Base-by-base conservation (phyloP, 495 filamentous ascomycete species). In the Xanthoparmelia taractica region DNA sequence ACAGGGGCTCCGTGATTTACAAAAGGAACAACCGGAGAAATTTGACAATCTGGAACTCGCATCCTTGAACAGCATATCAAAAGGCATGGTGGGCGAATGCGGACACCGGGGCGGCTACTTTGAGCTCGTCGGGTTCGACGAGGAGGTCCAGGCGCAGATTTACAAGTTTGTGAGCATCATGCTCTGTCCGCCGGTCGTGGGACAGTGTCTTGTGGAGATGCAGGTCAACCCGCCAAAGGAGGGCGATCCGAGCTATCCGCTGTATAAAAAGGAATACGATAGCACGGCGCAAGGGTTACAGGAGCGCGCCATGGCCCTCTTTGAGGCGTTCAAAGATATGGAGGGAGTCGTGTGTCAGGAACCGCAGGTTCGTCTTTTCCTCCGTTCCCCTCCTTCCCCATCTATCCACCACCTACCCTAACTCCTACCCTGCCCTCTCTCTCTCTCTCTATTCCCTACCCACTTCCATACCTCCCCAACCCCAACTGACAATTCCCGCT, bases 31-130 rank as follows among this genome's bases (percentile, higher is more conserved):
- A 12, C 84, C 89, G 6, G 79, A 75, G 59, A 88, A 86, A 73
- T 97, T 88, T 79, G 90, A 93, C 74, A 73, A 86, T 64, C 78
- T 97, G 61, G 93, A 97, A 75, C 82, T 98, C 60, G 92, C 85
- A 29, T 95, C 88, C 13, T 80, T 94, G 47, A 89, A 94, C 79
- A 90, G 87, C 67, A 79, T 88, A 63, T 94, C 89, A 65, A 97
- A 97, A 84, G 93, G 93, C 69, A 96, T 97, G 92, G 89, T 97
- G 15, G 93, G 93, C 69, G 93, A 97, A 77, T 97, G 93, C 71
- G 95, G 94, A 45, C 94, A 98, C 76, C 90, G 94, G 47, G 95
- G 92, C 65, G 94, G 94, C 57, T 98, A 94, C 79, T 97, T 97
- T 72, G 94, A 98, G 77, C 83, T 98, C 61, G 82, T 89, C 60